Evolutionary conservation across 768 basidiomycete genomes (phyloP), one percentile per base, ranked within the genome.

Genomic region (Leccinellum rugosiceps): DNA sequence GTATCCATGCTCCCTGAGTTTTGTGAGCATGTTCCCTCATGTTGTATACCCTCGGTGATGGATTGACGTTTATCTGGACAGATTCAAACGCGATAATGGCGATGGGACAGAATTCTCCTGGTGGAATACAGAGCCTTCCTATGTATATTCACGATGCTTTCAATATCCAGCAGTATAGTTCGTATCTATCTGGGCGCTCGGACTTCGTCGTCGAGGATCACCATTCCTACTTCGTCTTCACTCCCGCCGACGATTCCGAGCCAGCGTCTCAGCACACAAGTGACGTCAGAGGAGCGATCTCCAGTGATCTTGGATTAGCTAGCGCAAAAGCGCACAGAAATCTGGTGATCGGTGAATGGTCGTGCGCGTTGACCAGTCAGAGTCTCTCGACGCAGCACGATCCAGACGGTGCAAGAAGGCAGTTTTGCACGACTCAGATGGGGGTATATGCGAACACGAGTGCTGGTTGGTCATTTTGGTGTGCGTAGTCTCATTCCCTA

Each of bases 181-280:
- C 71, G 21, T 88, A 74, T 61, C 73, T 85, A 4, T 75, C 79
- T 3, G 69, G 73, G 34, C 73, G 83, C 54, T 63, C 68, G 1
- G 85, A 87, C 61, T 91, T 88, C 58, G 77, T 87, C 23, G 81
- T 90, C 6, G 76, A 86, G 58, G 89, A 92, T 58, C 84, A 89
- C 65, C 90, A 91, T 63, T 83, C 85, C 43, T 84, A 90, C 75
- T 82, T 86, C 62, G 82, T 88, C 60, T 89, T 84, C 61, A 83
- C 85, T 0, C 70, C 79, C 2, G 63, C 74, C 2, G 88, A 90
- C 62, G 69, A 74, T 19, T 64, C 63, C 15, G 75, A 74, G 69
- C 79, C 67, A 46, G 87, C 72, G 9, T 70, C 67, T 55, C 71
- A 75, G 23, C 81, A 83, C 56, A 77, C 77, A 3, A 59, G 68